Evolutionary conservation across 2,329 filamentous ascomycete genomes (phyloP).

Genomic region (Reticulascus tulasneorum): DNA sequence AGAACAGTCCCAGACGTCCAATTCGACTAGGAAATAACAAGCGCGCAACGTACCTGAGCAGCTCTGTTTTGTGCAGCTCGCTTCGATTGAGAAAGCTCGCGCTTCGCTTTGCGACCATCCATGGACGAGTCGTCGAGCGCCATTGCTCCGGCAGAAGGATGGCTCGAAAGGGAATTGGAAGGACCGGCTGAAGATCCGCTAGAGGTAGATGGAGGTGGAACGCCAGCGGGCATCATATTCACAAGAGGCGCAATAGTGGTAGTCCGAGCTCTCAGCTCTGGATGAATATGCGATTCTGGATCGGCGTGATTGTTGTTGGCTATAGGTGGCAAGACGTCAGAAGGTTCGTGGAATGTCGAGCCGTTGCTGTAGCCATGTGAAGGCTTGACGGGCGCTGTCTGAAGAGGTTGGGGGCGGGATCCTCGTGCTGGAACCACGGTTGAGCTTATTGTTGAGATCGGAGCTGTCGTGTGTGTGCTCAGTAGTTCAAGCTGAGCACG

Average conservation of each 20-base stretch:
- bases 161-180: slow-evolving; percentile 22
- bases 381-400: slow-evolving; percentile 25
- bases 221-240: slow-evolving; percentile 28
- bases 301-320: slow-evolving; percentile 29
- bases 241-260: slow-evolving; percentile 18
- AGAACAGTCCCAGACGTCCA: too few relatives aligned
- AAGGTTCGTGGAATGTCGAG: slow-evolving; percentile 28
- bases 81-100: slow-evolving; percentile 92
- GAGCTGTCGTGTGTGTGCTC: slow-evolving; percentile 32
- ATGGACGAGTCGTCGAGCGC: slow-evolving; percentile 30
- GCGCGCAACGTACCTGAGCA: slow-evolving; percentile 70
- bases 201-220: slow-evolving; percentile 13
- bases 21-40: too few relatives aligned
- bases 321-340: slow-evolving; percentile 29
- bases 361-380: slow-evolving; percentile 42
- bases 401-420: slow-evolving; percentile 22
- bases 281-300: slow-evolving; percentile 44
- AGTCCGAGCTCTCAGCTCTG: slow-evolving; percentile 37
- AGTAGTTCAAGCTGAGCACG: slow-evolving; percentile 41
- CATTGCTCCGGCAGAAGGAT: slow-evolving; percentile 20
- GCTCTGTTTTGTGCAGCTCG: slow-evolving; percentile 94
- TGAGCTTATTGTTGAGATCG: slow-evolving; percentile 25
- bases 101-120: slow-evolving; percentile 72
- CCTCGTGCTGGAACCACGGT: slow-evolving; percentile 16
- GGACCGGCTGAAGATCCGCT: slow-evolving; percentile 4